Percentiles rank a stretch among this genome's conserved stretches.
Evolutionary conservation across 768 basidiomycete genomes (phyloP).

Genomic region (Lentinula edodes): DNA sequence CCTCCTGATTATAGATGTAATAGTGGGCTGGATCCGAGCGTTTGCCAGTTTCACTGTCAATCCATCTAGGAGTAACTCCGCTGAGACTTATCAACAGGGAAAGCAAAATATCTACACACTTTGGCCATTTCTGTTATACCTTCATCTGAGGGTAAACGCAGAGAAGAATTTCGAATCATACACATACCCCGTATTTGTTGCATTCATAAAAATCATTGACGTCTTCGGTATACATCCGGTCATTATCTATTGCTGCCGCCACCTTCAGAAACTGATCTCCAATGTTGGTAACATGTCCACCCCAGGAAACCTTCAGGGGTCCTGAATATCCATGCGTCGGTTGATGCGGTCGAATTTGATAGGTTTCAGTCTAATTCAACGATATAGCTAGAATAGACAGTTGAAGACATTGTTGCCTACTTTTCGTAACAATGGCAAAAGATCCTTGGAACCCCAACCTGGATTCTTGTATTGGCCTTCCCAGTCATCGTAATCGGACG

Average conservation of each 20-base stretch:
- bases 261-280: slow-evolving; percentile 32
- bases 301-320: slow-evolving; percentile 32
- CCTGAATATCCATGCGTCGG: slow-evolving; percentile 32
- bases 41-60: slow-evolving; percentile 27
- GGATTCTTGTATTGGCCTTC: slow-evolving; percentile 26
- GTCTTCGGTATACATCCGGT: slow-evolving; percentile 28
- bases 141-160: not conserved
- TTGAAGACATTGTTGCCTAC: slow-evolving; percentile 13
- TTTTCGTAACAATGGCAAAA: slow-evolving; percentile 40
- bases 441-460: slow-evolving; percentile 38
- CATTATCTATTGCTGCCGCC: slow-evolving; percentile 27
- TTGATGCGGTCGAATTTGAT: slow-evolving; percentile 21
- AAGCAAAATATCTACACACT: not conserved
- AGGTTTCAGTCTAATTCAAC: slow-evolving; percentile 29
- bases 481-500: slow-evolving; percentile 46
- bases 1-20: slow-evolving; percentile 23
- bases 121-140: not conserved
- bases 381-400: not conserved
- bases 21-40: slow-evolving; percentile 34
- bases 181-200: slow-evolving; percentile 25
- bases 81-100: not conserved
- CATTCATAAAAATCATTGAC: slow-evolving; percentile 24
- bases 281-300: slow-evolving; percentile 26
- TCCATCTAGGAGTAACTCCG: slow-evolving; percentile 20
- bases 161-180: not conserved